Evolutionary conservation across 164 flowering plant genomes (phyloP).

Genomic region (Macadamia integrifolia): DNA sequence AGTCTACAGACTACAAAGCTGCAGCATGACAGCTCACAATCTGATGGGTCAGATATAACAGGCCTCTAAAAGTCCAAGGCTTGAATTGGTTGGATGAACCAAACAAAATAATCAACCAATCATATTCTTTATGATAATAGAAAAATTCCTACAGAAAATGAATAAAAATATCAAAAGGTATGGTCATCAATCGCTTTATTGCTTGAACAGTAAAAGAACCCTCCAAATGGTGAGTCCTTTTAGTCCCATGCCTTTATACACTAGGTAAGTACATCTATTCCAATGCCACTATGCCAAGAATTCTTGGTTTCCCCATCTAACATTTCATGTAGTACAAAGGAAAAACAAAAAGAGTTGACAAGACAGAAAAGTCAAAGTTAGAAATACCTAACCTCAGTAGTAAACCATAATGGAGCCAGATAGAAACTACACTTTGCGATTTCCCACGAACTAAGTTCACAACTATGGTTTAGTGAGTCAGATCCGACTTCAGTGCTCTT

Average conservation of each 20-base stretch:
- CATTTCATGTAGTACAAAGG: neutral
- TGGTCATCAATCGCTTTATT: neutral
- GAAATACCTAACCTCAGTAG: slow-evolving; percentile 40
- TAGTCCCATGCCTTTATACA: no score
- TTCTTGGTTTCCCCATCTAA: neutral
- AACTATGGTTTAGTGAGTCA: slow-evolving; percentile 8
- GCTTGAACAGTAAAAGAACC: neutral
- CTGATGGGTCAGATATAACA: neutral
- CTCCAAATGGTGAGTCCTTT: no score
- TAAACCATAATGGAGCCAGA: slow-evolving; percentile 59
- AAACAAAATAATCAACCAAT: neutral
- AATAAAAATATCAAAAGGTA: slow-evolving; percentile 1
- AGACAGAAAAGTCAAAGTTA: neutral
- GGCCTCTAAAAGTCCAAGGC: neutral
- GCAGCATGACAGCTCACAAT: neutral
- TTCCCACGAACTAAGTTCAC: slow-evolving; percentile 35
- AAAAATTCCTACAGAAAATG: neutral
- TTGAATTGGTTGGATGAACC: neutral
- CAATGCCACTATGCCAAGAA: neutral
- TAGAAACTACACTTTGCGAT: slow-evolving; percentile 39
- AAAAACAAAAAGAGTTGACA: no score
- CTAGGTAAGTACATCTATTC: neutral
- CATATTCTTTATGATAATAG: neutral
- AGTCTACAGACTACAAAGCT: neutral
- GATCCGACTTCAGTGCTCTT: slow-evolving; percentile 26